Evolutionary conservation across 352 stramenopile species (phyloP), one percentile per base, ranked within the genome.

Genomic region (Elongisporangium undulatum): DNA sequence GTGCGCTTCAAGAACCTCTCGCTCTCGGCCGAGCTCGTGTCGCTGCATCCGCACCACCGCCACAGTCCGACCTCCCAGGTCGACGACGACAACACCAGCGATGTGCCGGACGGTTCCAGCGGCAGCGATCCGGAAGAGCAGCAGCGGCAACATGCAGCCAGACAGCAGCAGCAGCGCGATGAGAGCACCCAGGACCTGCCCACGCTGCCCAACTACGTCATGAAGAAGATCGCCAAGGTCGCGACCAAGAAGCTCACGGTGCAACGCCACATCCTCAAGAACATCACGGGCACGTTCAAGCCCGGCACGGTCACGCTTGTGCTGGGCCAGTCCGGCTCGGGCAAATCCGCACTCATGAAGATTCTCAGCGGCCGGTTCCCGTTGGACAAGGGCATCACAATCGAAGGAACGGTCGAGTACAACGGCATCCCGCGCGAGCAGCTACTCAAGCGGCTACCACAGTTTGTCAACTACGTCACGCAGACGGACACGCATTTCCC

Each of bases 271-370:
- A 82, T 87, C n/a, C 61, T 87, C 5, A 49, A 69, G 2, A 63
- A 75, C 41, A 39, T 84, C 8, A 72, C 55, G 13, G 77, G 72
- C 0, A 56, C 64, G 24, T 85, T 87, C 61, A 66, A 72, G n/a
- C 74, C 77, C 0, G 74, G 78, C 13, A 82, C 71, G 0, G 56
- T 85, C 41, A 88, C 78, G 38, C 71, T 88, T n/a, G 67, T 88
- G 23, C 62, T 86, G 10, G 78, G 75, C 8, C 74, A 86, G 63
- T 72, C 66, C 2, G 67, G 67, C 17, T 83, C 77, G 4, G 77
- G 75, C 60, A 85, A 87, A 62, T 75, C 77, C 10, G 66, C 79
- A 54, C 58, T 85, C 34, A 75, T 89, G 63, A 86, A 87, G 63
- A n/a, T 82, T 4, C 62, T 89, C 16, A 77, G 68, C 49, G 73